Base-by-base conservation (phyloP, 208 protist species). In the Trypanosoma avium region DNA sequence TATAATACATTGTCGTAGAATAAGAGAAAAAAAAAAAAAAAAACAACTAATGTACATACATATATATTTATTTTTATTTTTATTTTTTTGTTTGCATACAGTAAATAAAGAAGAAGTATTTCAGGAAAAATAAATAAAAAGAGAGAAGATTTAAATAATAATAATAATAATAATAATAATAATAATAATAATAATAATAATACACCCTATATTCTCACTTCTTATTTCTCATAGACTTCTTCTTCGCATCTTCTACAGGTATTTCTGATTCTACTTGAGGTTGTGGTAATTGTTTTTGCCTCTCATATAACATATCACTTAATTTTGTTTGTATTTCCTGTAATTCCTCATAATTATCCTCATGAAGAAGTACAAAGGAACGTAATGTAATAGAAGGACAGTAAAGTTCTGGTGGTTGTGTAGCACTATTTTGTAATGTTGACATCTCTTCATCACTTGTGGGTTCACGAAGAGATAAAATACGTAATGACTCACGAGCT, bases 391-490 rank as follows among this genome's bases (percentile, higher is more conserved):
- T 70, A 21, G 74, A 78, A 10, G 77, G 77, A 46, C 86, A 95
- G 71, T 92, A 80, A 47, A 81, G 77, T 74, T 92, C 85, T 7
- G 86, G 89, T 6, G 82, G 56, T 38, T 63, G n/a, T 33, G 36
- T 35, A 33, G 52, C 56, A 42, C 54, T 55, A 48, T 69, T 50
- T 21, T 59, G 64, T 52, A 92, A 66, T 15, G 77, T 42, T n/a
- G 73, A 33, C 81, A 92, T 88, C 48, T 89, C 78, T 19, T 59
- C 76, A 40, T 88, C 73, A 5, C 73, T 75, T 8, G 50, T 33
- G 8, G 88, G 89, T 55, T 95, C 85, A 27, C 75, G 83, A 55
- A 95, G 57, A 22, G 57, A 43, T 45, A 95, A 77, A 32, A 81
- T 70, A 43, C 89, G 85, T n/a, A 56, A 61, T 45, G 82, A 83